Percentiles rank a stretch among this genome's conserved stretches.
Evolutionary conservation across 2,329 filamentous ascomycete species (phyloP).

Genomic region (Neoarthrinium moseri): DNA sequence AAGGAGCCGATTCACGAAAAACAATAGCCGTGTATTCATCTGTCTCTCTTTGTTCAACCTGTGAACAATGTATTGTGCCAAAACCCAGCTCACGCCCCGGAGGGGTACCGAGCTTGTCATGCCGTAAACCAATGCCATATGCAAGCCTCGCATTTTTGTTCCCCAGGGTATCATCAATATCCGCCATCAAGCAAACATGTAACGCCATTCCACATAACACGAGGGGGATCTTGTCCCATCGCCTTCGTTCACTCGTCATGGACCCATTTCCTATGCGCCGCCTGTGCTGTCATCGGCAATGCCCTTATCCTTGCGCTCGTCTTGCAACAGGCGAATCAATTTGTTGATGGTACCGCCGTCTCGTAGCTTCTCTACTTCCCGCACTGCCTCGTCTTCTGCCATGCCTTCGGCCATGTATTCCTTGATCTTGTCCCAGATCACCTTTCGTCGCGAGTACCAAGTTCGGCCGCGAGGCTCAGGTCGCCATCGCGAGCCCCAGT

Average conservation of each 20-base stretch:
- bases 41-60: constrained; percentile 17
- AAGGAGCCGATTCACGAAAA: not conserved
- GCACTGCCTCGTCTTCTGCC: constrained; percentile 32
- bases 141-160: constrained; percentile 1
- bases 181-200: not conserved
- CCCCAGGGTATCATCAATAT: constrained; percentile 1
- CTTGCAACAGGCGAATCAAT: constrained; percentile 33
- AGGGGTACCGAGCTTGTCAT: too few species aligned
- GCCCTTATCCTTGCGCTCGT: constrained; percentile 33
- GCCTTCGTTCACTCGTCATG: constrained; percentile 7
- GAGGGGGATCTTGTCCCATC: too few species aligned
- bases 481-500: constrained; percentile 36
- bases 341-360: constrained; percentile 35
- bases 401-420: constrained; percentile 33
- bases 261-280: constrained; percentile 14
- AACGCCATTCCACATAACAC: constrained; percentile 7
- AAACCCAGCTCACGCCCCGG: too few species aligned
- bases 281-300: constrained; percentile 25
- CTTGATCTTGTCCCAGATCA: constrained; percentile 38
- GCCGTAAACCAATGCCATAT: too few species aligned
- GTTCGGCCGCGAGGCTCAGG: constrained; percentile 33
- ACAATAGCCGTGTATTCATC: constrained; percentile 8
- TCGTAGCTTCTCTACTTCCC: constrained; percentile 33
- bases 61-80: constrained; percentile 17
- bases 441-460: constrained; percentile 37